These are phyloP conservation scores for Botryotinia calthae DNA, from an alignment of 2,329 filamentous ascomycete genomes.

Conservation along the genomic window DNA sequence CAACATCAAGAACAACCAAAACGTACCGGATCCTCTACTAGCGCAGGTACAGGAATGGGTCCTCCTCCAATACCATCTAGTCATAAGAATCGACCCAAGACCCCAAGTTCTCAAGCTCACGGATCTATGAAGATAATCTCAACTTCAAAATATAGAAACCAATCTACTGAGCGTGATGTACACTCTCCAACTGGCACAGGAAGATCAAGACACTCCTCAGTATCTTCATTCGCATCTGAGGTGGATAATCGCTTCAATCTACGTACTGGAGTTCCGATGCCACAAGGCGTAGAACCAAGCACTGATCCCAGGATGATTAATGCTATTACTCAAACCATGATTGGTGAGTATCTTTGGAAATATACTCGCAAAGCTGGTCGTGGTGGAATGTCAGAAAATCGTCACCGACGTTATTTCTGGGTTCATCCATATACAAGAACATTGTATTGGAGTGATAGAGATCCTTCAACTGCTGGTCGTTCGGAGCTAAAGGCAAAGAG, in stretches of 20 bases:
- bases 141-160: constrained; percentile 50
- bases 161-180: constrained; percentile 49
- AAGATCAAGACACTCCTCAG: constrained; percentile 70
- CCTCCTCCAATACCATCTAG: constrained; percentile 83
- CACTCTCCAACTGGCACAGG: constrained; percentile 46
- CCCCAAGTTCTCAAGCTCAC: constrained; percentile 52
- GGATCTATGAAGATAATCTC: constrained; percentile 42
- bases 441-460: constrained; percentile 91
- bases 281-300: constrained; percentile 61
- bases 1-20: constrained; percentile 72
- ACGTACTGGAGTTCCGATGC: constrained; percentile 52
- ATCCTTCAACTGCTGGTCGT: constrained; percentile 77
- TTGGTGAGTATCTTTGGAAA: constrained; percentile 98
- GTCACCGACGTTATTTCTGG: constrained; percentile 97
- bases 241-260: constrained; percentile 89
- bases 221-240: constrained; percentile 94
- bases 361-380: constrained; percentile 95
- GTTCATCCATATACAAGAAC: constrained; percentile 96
- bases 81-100: constrained; percentile 54
- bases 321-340: constrained; percentile 99
- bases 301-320: constrained; percentile 98
- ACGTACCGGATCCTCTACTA: constrained; percentile 50
- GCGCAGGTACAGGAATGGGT: constrained; percentile 60
- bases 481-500: constrained; percentile 79
- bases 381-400: constrained; percentile 80